A percentile compares a stretch with the other conserved stretches of the same genome.
Evolutionary conservation across 2,329 filamentous ascomycete species (phyloP).

Genomic region (Xylaria sp.): DNA sequence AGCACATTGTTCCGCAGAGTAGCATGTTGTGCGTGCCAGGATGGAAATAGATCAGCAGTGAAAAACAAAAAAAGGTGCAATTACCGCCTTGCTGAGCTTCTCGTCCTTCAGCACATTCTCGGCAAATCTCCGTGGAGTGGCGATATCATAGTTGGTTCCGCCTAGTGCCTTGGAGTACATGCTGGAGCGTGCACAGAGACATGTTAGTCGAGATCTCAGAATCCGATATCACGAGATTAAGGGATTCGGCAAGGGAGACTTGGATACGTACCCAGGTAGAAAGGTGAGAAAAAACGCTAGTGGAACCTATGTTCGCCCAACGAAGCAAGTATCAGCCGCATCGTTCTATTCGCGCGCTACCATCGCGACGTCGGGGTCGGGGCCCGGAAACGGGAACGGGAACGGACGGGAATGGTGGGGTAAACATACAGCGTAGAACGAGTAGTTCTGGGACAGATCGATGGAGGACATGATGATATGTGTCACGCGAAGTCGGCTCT

Average conservation of each 20-base stretch:
- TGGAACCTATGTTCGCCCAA: conserved; percentile 23
- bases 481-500: background rate
- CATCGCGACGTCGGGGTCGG: background rate
- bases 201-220: background rate
- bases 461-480: conserved; percentile 26
- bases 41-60: background rate
- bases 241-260: background rate
- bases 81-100: conserved; percentile 30
- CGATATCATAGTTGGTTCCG: conserved; percentile 24
- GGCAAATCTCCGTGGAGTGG: conserved; percentile 20
- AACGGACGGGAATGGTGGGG: too few species aligned
- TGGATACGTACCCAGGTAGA: background rate
- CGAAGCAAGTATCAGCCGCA: conserved; percentile 1
- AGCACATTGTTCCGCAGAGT: too few species aligned
- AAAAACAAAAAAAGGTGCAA: background rate
- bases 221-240: background rate
- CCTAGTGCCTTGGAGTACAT: conserved; percentile 23
- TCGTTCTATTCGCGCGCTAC: background rate
- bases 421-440: conserved; percentile 32
- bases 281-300: conserved; percentile 26
- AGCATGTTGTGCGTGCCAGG: background rate
- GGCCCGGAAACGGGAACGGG: too few species aligned
- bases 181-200: background rate
- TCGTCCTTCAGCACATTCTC: conserved; percentile 28
- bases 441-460: conserved; percentile 33